Evolutionary conservation across 352 stramenopile genomes (phyloP), one percentile per base, ranked within the genome.

Genomic region (Pythium brachiatum): DNA sequence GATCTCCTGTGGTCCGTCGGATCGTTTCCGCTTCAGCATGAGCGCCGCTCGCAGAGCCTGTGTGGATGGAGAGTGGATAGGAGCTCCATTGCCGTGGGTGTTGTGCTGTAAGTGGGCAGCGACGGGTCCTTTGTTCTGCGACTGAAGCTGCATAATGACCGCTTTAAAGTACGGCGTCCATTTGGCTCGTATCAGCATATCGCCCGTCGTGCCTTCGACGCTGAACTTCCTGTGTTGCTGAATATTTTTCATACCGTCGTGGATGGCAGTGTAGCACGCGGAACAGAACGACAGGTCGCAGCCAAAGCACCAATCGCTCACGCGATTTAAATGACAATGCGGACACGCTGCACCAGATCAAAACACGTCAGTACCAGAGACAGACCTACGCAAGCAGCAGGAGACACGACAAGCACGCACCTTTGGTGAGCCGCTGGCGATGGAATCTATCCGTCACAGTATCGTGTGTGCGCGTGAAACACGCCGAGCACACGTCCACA

Each of bases 241-340:
- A 11, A 56, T 62, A 25, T 55, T 67, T 16, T 31, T 20, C 3
- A 90, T 64, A 31, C 64, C 76, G 29, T 52, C 70, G 57, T 93
- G 83, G 51, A 87, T 79, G 5, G 47, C 59, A 1, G 67, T 34
- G 36, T 79, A 85, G 31, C 83, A 93, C n/a, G 58, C 47, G 0
- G 25, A 39, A 52, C 83, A 93, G 56, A 93, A 90, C n/a, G 69
- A 74, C 53, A 90, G 51, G 23, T 90, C 74, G 43, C 83, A 92
- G 25, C 84, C 66, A 6, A 68, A 43, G 62, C 83, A 92, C 72
- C 73, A 90, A 56, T 74, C 79, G 0, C 55, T 50, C 4, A 84
- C 61, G 16, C 23, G 72, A 2, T 79, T 64, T n/a, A 77, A 6
- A 31, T 85, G 78, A 31, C 83, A 92, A 23, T 86, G 79, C 18